Evolutionary conservation across 2,329 filamentous ascomycete species (phyloP).

Genomic region (Stenocarpella maydis): DNA sequence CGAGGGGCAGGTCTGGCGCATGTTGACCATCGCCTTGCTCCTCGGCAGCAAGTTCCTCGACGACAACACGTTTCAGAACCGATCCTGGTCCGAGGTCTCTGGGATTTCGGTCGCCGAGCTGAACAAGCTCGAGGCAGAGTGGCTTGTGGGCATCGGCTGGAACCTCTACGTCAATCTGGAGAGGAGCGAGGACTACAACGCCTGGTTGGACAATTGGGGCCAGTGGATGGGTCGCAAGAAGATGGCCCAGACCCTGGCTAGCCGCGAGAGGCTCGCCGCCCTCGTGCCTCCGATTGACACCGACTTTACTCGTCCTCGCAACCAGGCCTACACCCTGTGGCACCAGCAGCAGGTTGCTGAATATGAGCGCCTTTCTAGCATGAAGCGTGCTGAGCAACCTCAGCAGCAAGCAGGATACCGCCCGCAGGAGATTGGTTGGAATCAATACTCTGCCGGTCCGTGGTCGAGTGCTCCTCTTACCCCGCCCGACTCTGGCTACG

Average conservation of each 20-base stretch:
- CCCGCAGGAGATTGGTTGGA: constrained; percentile 55
- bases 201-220: constrained; percentile 68
- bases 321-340: constrained; percentile 53
- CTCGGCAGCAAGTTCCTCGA: constrained; percentile 95
- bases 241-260: constrained; percentile 56
- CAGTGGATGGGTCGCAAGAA: constrained; percentile 66
- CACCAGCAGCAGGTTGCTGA: constrained; percentile 64
- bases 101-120: constrained; percentile 85
- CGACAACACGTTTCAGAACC: constrained; percentile 97
- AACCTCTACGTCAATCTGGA: constrained; percentile 86
- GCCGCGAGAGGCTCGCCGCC: constrained; percentile 59
- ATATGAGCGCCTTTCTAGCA: constrained; percentile 54
- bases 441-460: constrained; percentile 51
- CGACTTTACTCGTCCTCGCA: constrained; percentile 46
- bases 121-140: constrained; percentile 86
- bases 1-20: constrained; percentile 82
- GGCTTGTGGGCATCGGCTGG: constrained; percentile 85
- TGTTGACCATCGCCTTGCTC: constrained; percentile 84
- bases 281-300: constrained; percentile 58
- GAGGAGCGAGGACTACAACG: constrained; percentile 74
- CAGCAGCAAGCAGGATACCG: constrained; percentile 47
- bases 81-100: constrained; percentile 95
- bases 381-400: constrained; percentile 50
- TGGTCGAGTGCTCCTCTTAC: constrained; percentile 57
- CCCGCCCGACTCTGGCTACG: constrained; percentile 68